A percentile compares a stretch with the other conserved stretches of the same genome.
These are phyloP conservation scores for Colletotrichum horii DNA, from an alignment of 2,329 filamentous ascomycete genomes.

Conservation along the genomic window DNA sequence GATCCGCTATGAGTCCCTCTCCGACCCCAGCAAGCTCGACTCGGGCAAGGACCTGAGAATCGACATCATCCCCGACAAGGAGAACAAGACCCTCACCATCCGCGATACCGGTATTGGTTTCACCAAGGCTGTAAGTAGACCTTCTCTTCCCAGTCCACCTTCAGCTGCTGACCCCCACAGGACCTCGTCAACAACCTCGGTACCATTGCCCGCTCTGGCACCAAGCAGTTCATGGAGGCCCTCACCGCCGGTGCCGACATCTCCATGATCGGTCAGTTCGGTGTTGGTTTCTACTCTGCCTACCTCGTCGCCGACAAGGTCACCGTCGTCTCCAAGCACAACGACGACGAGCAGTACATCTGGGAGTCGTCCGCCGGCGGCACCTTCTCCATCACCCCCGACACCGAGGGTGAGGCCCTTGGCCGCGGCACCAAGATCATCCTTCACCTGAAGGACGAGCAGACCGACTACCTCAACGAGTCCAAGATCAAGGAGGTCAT, in stretches of 20 bases:
- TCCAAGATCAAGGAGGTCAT: constrained; percentile 99
- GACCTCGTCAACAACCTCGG: constrained; percentile 99
- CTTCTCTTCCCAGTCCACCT: background rate
- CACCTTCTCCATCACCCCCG: constrained; percentile 91
- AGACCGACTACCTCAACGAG: constrained; percentile 98
- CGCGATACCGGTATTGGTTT: constrained; percentile 99
- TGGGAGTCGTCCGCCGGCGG: constrained; percentile 98
- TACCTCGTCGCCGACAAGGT: constrained; percentile 99
- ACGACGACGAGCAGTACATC: constrained; percentile 99
- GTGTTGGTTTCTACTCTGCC: constrained; percentile 99
- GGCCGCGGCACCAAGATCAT: constrained; percentile 98
- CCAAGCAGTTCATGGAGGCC: constrained; percentile 99
- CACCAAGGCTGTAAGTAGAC: constrained; percentile 94
- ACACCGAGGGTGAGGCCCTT: constrained; percentile 88
- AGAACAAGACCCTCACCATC: constrained; percentile 96
- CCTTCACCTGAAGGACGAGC: constrained; percentile 99
- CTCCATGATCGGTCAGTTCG: constrained; percentile 99
- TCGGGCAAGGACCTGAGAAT: constrained; percentile 97
- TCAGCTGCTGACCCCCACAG: constrained; percentile 54
- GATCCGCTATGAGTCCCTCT: constrained; percentile 98
- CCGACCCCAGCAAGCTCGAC: constrained; percentile 96
- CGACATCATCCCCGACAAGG: constrained; percentile 98
- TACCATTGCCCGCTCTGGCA: constrained; percentile 98
- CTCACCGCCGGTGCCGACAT: constrained; percentile 98
- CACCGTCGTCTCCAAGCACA: constrained; percentile 96